phyloP scores from a whole-genome alignment of 2,329 filamentous ascomycete species.

The Beauveria rudraprayagi region DNA sequence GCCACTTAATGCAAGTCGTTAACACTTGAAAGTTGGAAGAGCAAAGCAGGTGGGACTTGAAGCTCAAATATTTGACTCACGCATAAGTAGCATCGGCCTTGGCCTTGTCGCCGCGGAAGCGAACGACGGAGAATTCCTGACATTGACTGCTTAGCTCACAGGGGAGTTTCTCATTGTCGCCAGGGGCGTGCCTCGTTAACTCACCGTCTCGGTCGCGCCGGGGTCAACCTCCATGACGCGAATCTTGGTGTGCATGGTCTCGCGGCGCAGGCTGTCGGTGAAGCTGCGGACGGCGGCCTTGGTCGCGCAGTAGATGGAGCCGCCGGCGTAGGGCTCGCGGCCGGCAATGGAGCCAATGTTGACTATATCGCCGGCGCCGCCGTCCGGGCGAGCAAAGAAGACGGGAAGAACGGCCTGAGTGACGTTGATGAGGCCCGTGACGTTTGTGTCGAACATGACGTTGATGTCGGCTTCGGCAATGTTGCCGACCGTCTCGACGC shows the following conservation, averaged over 20 bases:
- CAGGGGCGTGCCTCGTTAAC: conserved; percentile 13
- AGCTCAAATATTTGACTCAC: conserved; percentile 37
- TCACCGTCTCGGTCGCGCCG: conserved; percentile 81
- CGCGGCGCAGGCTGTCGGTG: conserved; percentile 73
- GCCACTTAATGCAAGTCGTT: conserved; percentile 37
- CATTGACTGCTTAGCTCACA: background rate
- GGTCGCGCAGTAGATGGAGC: conserved; percentile 86
- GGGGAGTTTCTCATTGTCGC: too few relatives aligned
- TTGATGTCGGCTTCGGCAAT: conserved; percentile 77
- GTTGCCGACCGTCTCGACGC: conserved; percentile 74
- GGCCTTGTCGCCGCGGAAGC: conserved; percentile 79
- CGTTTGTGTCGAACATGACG: conserved; percentile 87
- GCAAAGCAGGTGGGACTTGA: background rate
- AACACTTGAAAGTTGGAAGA: background rate
- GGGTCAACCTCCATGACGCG: conserved; percentile 84
- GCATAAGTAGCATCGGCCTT: conserved; percentile 89
- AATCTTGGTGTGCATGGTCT: conserved; percentile 73
- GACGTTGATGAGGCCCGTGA: conserved; percentile 92
- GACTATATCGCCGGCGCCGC: conserved; percentile 85
- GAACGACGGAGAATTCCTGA: conserved; percentile 77
- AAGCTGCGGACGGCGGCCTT: conserved; percentile 85
- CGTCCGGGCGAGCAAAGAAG: conserved; percentile 67
- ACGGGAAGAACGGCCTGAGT: conserved; percentile 83
- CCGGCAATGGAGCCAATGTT: conserved; percentile 91
- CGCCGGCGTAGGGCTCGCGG: conserved; percentile 74